Evolutionary conservation across 148 eudicot species (phyloP).

Genomic region (Chenopodium formosanum): DNA sequence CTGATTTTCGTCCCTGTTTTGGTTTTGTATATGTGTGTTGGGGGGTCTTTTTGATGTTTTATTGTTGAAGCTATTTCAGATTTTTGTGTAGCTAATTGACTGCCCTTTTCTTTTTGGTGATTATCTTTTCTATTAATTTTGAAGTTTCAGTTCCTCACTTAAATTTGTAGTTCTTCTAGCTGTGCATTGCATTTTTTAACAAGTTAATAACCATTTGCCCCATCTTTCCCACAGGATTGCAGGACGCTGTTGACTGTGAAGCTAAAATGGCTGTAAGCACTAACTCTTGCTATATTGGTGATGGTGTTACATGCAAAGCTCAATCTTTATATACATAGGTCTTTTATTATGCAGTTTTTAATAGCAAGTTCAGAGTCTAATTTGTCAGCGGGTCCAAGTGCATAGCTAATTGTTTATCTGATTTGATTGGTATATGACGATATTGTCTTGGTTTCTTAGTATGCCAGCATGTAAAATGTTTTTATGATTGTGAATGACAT

Average conservation of each 20-base stretch:
- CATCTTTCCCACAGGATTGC: conserved; percentile 12
- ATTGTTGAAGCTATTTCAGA: background rate
- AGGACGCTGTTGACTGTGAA: background rate
- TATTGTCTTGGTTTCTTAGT: background rate
- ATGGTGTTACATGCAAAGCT: background rate
- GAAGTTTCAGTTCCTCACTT: background rate
- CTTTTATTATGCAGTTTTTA: background rate
- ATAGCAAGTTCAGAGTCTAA: background rate
- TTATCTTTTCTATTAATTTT: background rate
- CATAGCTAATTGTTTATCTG: background rate
- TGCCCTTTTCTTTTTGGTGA: background rate
- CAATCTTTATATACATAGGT: background rate
- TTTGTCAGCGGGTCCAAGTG: background rate
- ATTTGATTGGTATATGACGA: background rate
- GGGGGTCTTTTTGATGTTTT: background rate
- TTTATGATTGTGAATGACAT: background rate
- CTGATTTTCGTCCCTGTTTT: no score
- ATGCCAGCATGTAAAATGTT: background rate
- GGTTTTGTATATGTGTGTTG: background rate
- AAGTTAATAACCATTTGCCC: background rate
- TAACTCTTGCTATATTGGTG: background rate
- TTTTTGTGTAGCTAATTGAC: no score
- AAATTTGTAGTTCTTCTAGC: no score
- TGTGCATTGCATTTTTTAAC: background rate
- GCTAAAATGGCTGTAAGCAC: conserved; percentile 31